Conservation (phyloP, 306 rosid species). For the Oemleria cerasiformis region DNA sequence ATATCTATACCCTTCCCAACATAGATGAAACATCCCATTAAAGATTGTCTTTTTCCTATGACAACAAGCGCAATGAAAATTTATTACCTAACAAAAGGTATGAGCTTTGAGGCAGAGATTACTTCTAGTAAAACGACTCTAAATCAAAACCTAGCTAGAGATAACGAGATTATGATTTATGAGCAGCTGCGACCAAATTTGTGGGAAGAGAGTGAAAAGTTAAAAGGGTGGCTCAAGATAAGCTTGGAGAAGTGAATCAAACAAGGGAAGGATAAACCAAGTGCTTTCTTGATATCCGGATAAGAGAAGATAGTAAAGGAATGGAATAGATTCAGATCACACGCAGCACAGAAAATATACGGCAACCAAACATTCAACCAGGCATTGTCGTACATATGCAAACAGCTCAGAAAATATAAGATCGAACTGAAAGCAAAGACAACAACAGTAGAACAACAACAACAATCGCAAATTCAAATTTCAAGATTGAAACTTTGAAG, state of each 20-base stretch:
- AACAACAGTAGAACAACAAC: not conserved
- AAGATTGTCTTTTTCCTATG: constrained; percentile 17
- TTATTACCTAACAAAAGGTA: constrained; percentile 18
- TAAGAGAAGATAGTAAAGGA: constrained; percentile 22
- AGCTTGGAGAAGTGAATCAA: constrained; percentile 44
- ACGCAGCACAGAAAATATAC: constrained; percentile 32
- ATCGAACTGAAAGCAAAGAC: constrained; percentile 24
- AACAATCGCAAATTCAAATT: not conserved
- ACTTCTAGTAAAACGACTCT: not conserved
- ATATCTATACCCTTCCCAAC: constrained; percentile 16
- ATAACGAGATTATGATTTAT: constrained; percentile 33
- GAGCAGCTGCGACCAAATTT: not conserved
- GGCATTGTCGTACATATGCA: constrained; percentile 27
- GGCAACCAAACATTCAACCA: constrained; percentile 38
- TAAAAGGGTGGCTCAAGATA: constrained; percentile 11
- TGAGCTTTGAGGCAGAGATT: constrained; percentile 7
- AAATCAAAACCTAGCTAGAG: not conserved
- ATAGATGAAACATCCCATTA: constrained; percentile 24
- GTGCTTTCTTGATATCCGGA: constrained; percentile 28
- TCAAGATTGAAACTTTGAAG: not conserved
- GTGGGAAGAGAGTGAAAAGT: not conserved
- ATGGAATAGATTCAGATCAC: constrained; percentile 58
- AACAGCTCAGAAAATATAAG: constrained; percentile 8
- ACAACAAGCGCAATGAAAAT: constrained; percentile 5
- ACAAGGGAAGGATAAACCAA: constrained; percentile 28